Conservation (phyloP, 2,329 filamentous ascomycete genomes). For the Aureobasidium sp. region DNA sequence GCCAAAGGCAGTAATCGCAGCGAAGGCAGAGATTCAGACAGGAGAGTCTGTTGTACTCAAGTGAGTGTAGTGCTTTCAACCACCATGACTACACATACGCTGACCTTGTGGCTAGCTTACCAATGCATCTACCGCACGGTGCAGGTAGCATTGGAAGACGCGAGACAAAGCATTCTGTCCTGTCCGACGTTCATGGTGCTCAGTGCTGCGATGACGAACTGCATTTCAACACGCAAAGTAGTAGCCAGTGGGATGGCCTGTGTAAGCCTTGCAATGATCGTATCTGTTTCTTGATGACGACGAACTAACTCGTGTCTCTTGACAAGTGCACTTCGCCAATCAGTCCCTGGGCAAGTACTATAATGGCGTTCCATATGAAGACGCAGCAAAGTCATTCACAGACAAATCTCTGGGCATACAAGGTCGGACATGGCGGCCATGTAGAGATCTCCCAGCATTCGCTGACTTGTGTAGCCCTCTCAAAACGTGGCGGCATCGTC, state of each 20-base stretch:
- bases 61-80: no score
- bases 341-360: conserved; percentile 3
- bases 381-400: background rate
- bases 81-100: no score
- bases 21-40: conserved; percentile 32
- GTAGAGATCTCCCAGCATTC: conserved; percentile 3
- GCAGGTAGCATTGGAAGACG: no score
- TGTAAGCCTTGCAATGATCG: background rate
- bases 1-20: conserved; percentile 32
- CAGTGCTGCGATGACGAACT: conserved; percentile 35
- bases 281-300: no score
- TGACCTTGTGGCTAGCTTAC: no score
- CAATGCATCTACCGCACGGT: no score
- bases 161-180: no score
- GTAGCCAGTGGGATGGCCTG: conserved; percentile 39
- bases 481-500: conserved; percentile 39
- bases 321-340: no score
- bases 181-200: conserved; percentile 15
- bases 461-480: no score
- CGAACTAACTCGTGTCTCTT: no score
- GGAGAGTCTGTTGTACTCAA: conserved; percentile 18
- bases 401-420: no score
- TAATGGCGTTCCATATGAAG: conserved; percentile 14
- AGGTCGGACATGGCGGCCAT: background rate
- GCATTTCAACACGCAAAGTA: conserved; percentile 29